Base-by-base conservation (phyloP, 1,139 yeast genomes). In the Ogataea hybrid region DNA sequence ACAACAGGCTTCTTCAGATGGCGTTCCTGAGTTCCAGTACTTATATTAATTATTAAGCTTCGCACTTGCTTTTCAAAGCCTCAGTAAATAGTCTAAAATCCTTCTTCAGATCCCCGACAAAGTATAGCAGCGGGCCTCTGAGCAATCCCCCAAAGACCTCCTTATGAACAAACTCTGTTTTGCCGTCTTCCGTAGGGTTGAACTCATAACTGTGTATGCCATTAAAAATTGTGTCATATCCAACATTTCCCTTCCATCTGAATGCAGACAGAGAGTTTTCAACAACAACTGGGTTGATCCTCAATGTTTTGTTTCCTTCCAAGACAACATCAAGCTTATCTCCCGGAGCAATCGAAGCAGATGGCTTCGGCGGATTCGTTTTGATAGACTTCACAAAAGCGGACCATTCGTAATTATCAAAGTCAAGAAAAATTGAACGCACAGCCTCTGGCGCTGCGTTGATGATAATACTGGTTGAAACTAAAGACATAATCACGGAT, bases 41-140 rank as follows among this genome's bases (percentile, higher is more conserved):
- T 16, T 31, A 20, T 37, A 37, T 29, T 37, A 25, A 37, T 10
- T 23, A 30, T 20, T 17, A 23, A 28, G 15, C n/a, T 16, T 34
- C 35, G 35, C 35, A 25, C 27, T 16, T 32, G 7, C 12, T 8
- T 18, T 32, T 32, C n/a, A 23, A 11, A 10, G 23, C n/a, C 6
- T 25, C 30, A 25, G 16, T 25, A 17, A 28, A 20, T 6, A 8
- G 16, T 2, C 1, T 15, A 3, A 27, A 27, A 4, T 20, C 17
- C 4, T n/a, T 20, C 11, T 6, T n/a, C 27, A 9, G 17, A 7
- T n/a, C 32, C 11, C 25, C 14, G 16, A 25, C 6, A 12, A 17
- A 30, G 11, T 30, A 17, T 8, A n/a, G 16, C 11, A 30, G 5
- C 14, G 22, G 11, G 10, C n/a, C 10, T 15, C 2, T 28, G 15